These are phyloP conservation scores for Picea glauca DNA, from an alignment of 75 land plant species.

Conservation along the genomic window DNA sequence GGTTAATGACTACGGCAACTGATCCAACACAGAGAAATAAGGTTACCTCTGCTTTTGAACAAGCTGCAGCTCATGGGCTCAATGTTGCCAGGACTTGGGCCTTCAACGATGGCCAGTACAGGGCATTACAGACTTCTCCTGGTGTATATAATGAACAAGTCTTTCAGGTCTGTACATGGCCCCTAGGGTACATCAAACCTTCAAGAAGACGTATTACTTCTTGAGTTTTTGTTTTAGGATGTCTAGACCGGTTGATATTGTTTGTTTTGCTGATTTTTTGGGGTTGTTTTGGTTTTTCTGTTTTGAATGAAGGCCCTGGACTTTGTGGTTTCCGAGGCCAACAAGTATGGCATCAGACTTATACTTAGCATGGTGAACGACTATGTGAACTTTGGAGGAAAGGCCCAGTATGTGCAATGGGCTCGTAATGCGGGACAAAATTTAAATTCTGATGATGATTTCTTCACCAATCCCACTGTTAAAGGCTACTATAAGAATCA, in stretches of 20 bases:
- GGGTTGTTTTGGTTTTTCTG: background rate
- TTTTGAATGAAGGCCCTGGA: conserved; percentile 37
- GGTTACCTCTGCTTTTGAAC: conserved; percentile 20
- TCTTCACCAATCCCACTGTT: conserved; percentile 22
- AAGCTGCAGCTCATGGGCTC: conserved; percentile 31
- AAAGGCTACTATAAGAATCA: conserved; percentile 31
- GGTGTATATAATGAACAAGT: conserved; percentile 65
- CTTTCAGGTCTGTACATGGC: conserved; percentile 49
- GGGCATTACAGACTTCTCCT: conserved; percentile 59
- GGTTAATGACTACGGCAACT: conserved; percentile 44
- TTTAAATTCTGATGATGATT: conserved; percentile 8
- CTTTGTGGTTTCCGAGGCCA: conserved; percentile 48
- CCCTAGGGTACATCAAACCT: too few species aligned
- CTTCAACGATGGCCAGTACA: conserved; percentile 62
- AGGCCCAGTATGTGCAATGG: conserved; percentile 60
- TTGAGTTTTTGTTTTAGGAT: too few species aligned
- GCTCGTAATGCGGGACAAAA: conserved; percentile 17
- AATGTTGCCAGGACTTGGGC: conserved; percentile 62
- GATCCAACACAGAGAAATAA: conserved; percentile 18
- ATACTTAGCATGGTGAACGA: conserved; percentile 57
- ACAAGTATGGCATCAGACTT: conserved; percentile 37
- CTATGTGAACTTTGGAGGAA: conserved; percentile 41
- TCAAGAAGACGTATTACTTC: too few species aligned
- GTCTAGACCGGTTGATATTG: too few species aligned
- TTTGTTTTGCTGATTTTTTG: too few species aligned